Conservation (phyloP, 2,329 filamentous ascomycete species). For the Xylaria sp. region DNA sequence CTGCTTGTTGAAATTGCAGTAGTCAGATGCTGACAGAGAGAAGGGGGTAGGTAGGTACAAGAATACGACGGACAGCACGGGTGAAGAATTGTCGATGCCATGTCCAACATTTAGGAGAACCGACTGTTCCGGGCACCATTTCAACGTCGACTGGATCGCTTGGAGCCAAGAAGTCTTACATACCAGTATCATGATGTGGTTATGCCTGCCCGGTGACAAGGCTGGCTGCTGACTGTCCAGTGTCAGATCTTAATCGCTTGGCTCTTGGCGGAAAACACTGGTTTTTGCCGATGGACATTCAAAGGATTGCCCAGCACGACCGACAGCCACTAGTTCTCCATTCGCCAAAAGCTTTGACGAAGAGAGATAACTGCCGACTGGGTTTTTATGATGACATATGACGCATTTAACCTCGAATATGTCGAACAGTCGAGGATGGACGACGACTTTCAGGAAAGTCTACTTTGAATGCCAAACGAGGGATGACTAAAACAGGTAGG, state of each 20-base stretch:
- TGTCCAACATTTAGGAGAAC: neutral
- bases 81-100: neutral
- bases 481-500: slow-evolving; percentile 17
- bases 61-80: neutral
- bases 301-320: slow-evolving; percentile 13
- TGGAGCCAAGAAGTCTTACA: neutral
- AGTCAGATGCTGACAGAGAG: too few species aligned
- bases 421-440: neutral
- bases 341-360: neutral
- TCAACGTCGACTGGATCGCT: neutral
- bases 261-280: slow-evolving; percentile 9
- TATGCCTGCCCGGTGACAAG: neutral
- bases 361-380: neutral
- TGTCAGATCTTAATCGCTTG: slow-evolving; percentile 16
- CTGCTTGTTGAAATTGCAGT: too few species aligned
- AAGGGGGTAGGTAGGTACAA: neutral
- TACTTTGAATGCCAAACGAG: neutral
- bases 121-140: neutral
- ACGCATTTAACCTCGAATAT: slow-evolving; percentile 1
- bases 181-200: too few species aligned
- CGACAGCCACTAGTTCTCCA: neutral
- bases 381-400: neutral
- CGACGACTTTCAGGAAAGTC: neutral
- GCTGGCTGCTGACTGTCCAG: slow-evolving; percentile 20
- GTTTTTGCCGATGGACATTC: neutral